These are phyloP conservation scores for Ophiostoma sp. DNA, from an alignment of 2,329 filamentous ascomycete species.

Conservation along the genomic window DNA sequence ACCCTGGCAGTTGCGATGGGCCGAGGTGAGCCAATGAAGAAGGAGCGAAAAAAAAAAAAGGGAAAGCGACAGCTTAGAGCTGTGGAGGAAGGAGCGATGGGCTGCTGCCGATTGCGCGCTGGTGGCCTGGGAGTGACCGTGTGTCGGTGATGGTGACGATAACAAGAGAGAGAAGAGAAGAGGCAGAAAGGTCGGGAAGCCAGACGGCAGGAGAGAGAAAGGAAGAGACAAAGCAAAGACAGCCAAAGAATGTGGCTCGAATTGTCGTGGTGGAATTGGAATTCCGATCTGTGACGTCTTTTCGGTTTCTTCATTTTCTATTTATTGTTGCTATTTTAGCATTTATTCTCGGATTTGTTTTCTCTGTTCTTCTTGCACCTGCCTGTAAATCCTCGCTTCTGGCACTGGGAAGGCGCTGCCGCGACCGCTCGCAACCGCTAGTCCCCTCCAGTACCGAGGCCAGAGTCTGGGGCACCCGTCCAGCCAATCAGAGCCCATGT, in stretches of 20 bases:
- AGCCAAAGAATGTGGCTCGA: background rate
- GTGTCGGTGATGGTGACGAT: too few species aligned
- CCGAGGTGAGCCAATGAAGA: constrained; percentile 5
- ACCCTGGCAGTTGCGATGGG: background rate
- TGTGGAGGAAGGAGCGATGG: too few species aligned
- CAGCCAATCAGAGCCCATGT: constrained; percentile 23
- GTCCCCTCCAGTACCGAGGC: background rate
- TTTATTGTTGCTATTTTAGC: background rate
- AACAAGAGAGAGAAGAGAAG: too few species aligned
- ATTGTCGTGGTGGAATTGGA: background rate
- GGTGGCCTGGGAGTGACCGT: too few species aligned
- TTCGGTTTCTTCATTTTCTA: background rate
- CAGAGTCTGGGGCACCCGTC: background rate
- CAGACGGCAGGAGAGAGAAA: background rate
- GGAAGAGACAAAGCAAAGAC: background rate
- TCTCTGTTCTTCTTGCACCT: too few species aligned
- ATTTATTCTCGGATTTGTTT: background rate
- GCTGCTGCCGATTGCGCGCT: too few species aligned
- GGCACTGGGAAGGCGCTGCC: background rate
- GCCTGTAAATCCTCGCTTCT: background rate
- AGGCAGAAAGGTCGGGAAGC: too few species aligned
- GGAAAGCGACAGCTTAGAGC: background rate
- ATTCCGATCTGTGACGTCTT: constrained; percentile 4
- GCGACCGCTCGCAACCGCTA: constrained; percentile 1
- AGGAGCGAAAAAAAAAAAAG: background rate